phyloP scores from a whole-genome alignment of 768 basidiomycete genomes.

The Auricularia auricula-judae region DNA sequence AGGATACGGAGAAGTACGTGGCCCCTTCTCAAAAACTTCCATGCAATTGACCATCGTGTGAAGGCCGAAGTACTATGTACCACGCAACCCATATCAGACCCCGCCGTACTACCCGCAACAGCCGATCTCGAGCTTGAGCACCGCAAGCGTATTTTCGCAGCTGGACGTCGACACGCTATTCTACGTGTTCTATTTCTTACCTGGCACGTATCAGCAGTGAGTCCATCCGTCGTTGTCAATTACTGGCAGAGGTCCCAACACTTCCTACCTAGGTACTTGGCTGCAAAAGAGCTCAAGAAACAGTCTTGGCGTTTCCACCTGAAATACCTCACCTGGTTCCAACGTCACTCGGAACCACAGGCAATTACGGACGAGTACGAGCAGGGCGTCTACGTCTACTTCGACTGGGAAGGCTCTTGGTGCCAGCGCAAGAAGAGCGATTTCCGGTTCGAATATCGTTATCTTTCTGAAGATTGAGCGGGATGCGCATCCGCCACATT shows the following conservation, averaged over 20 bases:
- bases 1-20: conserved; percentile 86
- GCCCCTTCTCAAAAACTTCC: background rate
- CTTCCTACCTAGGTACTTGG: conserved; percentile 56
- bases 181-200: conserved; percentile 97
- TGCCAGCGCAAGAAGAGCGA: conserved; percentile 97
- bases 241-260: too few relatives aligned
- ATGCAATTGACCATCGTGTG: background rate
- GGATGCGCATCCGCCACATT: background rate
- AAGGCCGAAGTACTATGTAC: conserved; percentile 95
- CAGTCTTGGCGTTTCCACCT: conserved; percentile 99
- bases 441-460: conserved; percentile 94
- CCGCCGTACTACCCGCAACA: conserved; percentile 90
- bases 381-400: conserved; percentile 98
- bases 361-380: conserved; percentile 99
- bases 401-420: conserved; percentile 99
- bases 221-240: conserved; percentile 16
- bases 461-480: conserved; percentile 77
- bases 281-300: conserved; percentile 92
- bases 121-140: conserved; percentile 68
- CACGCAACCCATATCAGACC: conserved; percentile 84
- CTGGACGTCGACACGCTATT: conserved; percentile 96
- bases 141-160: conserved; percentile 76
- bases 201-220: conserved; percentile 96
- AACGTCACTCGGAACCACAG: conserved; percentile 93
- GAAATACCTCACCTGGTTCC: conserved; percentile 99